Conservation (phyloP, 148 eudicot species). For the Rhododendron henanense region DNA sequence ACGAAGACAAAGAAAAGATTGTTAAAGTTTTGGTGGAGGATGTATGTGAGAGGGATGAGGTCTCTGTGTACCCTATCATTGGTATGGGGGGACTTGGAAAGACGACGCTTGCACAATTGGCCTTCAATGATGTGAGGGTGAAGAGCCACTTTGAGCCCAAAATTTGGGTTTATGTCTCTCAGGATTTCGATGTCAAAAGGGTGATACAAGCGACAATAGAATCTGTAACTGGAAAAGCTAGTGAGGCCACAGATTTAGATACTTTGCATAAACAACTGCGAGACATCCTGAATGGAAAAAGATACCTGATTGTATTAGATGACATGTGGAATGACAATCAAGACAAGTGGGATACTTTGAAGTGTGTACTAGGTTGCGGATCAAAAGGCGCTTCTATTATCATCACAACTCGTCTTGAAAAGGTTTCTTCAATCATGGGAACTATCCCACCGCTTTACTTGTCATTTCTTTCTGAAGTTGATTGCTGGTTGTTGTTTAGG, state of each 20-base stretch:
- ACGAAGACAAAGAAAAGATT: background rate
- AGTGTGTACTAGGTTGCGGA: background rate
- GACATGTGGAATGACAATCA: background rate
- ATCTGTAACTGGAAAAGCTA: background rate
- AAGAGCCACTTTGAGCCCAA: background rate
- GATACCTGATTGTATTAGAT: background rate
- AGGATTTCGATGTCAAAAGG: background rate
- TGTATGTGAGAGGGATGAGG: background rate
- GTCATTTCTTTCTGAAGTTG: background rate
- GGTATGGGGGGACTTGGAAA: constrained; percentile 9
- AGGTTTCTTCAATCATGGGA: background rate
- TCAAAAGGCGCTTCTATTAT: background rate
- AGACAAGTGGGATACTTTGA: background rate
- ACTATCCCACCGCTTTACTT: background rate
- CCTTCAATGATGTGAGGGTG: constrained; percentile 5
- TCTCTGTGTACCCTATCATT: background rate
- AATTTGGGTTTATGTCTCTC: constrained; percentile 8
- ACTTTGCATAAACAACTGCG: background rate
- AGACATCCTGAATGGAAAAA: background rate
- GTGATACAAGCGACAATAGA: background rate
- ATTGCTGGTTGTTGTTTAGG: constrained; percentile 1
- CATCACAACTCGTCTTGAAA: background rate
- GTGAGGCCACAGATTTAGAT: background rate
- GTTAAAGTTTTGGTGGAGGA: background rate
- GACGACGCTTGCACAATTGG: background rate